Percentiles rank a stretch among this genome's conserved stretches.
These are phyloP conservation scores for Colletotrichum camelliae DNA, from an alignment of 2,329 filamentous ascomycete genomes.

Conservation along the genomic window DNA sequence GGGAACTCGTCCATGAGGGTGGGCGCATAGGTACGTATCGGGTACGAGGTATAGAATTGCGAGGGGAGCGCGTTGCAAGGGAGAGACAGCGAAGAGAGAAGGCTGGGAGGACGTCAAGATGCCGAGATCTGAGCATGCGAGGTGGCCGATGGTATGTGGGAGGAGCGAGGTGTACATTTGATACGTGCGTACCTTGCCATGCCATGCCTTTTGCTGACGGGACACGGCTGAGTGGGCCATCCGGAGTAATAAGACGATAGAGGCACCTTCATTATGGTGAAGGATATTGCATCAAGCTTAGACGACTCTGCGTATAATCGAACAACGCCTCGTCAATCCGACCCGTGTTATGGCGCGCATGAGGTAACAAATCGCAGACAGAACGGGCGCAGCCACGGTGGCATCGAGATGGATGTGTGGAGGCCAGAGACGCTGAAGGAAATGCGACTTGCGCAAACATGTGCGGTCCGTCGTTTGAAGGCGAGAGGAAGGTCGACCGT, in stretches of 20 bases:
- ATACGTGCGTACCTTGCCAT: conserved; percentile 1
- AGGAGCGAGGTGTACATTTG: neutral
- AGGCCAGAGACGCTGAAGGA: neutral
- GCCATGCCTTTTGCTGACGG: neutral
- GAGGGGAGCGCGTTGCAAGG: neutral
- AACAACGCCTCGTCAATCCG: neutral
- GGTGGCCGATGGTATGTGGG: neutral
- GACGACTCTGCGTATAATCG: neutral
- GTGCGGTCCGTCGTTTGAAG: neutral
- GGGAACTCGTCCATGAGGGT: neutral
- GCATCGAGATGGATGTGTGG: neutral
- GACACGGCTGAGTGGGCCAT: neutral
- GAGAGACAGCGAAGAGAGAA: neutral
- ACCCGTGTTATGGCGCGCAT: neutral
- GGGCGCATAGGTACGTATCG: neutral
- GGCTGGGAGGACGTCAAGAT: neutral
- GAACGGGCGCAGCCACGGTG: neutral
- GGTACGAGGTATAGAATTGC: neutral
- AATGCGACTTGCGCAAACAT: conserved; percentile 2
- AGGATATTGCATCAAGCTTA: neutral
- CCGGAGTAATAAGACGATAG: neutral
- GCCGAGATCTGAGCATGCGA: conserved; percentile 1
- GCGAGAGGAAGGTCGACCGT: neutral
- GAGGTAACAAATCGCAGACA: neutral
- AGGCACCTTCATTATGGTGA: neutral